Evolutionary conservation across 2,329 filamentous ascomycete genomes (phyloP), one percentile per base, ranked within the genome.

Genomic region (Emmonsia crescens): DNA sequence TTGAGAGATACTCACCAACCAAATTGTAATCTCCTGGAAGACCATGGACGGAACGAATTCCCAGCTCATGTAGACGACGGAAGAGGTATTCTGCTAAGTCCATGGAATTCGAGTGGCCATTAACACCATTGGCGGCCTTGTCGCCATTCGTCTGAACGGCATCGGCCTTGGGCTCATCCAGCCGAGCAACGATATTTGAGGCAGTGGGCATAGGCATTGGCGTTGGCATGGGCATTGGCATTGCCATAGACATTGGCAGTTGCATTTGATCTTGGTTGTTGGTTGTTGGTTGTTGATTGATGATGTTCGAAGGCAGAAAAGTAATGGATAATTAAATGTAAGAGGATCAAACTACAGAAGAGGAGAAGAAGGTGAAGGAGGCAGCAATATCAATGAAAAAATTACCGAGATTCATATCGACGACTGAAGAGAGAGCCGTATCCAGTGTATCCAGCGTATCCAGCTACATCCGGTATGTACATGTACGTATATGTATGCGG

Each of bases 11-110:
- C 52, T 55, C 40, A 59, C 57, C 44, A n/a, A 76, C 75, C 24
- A 70, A 62, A 56, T 72, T 72, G 59, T 69, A 81, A 73, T 80
- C 79, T 5, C 79, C 78, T 9, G 77, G 77, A 2, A 79, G 71
- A 10, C 78, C 78, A 68, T 78, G 74, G 21, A 78, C 68, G 6
- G 72, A 70, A 31, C 68, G 63, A 16, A 78, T 64, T 40, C 77
- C 76, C 29, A 73, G 65, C 64, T 78, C 67, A 58, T 70, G 69
- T 33, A 78, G 70, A 46, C 76, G 69, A 21, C 66, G 64, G 67
- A 77, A 78, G 54, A 78, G 71, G 61, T 78, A 78, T 64, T 76
- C 68, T 9, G 49, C 59, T 44, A 60, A 40, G 19, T 60, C 59
- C 19, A 60, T 48, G 5, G 59, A 31, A 5, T 60, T 48, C 36